Conservation (phyloP, 2,329 filamentous ascomycete species). For the Hypocrella siamensis region DNA sequence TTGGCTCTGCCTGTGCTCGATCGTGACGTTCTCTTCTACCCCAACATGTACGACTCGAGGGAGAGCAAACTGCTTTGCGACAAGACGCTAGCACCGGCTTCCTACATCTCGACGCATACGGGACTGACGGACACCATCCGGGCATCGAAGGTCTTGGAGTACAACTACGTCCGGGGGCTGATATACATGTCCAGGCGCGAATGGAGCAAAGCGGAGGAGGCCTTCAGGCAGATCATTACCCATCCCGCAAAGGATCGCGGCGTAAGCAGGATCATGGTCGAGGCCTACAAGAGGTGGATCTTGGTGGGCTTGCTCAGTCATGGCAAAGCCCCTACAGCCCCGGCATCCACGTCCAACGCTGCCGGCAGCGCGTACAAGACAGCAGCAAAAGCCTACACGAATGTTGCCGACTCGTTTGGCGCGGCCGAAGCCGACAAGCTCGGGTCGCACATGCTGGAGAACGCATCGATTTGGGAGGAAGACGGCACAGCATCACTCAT, state of each 20-base stretch:
- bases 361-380: constrained; percentile 41
- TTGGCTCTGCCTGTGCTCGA: constrained; percentile 46
- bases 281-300: constrained; percentile 86
- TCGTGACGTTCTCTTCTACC: constrained; percentile 50
- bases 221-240: constrained; percentile 49
- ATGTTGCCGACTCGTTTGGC: constrained; percentile 54
- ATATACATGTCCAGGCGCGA: constrained; percentile 43
- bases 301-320: constrained; percentile 57
- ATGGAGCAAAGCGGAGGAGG: constrained; percentile 46
- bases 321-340: constrained; percentile 41
- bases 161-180: constrained; percentile 49
- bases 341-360: constrained; percentile 35
- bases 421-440: constrained; percentile 37
- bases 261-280: constrained; percentile 64
- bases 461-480: constrained; percentile 41
- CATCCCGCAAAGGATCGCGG: constrained; percentile 48
- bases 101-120: constrained; percentile 44
- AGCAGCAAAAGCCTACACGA: constrained; percentile 54
- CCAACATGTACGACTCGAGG: constrained; percentile 23
- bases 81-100: constrained; percentile 24
- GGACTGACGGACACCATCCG: constrained; percentile 41
- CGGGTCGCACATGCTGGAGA: constrained; percentile 45
- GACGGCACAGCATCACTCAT: constrained; percentile 65
- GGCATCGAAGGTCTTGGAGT: constrained; percentile 42
- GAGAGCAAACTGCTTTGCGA: constrained; percentile 29